phyloP scores from a whole-genome alignment of 2,329 filamentous ascomycete species.

The Aquanectria penicillioides region DNA sequence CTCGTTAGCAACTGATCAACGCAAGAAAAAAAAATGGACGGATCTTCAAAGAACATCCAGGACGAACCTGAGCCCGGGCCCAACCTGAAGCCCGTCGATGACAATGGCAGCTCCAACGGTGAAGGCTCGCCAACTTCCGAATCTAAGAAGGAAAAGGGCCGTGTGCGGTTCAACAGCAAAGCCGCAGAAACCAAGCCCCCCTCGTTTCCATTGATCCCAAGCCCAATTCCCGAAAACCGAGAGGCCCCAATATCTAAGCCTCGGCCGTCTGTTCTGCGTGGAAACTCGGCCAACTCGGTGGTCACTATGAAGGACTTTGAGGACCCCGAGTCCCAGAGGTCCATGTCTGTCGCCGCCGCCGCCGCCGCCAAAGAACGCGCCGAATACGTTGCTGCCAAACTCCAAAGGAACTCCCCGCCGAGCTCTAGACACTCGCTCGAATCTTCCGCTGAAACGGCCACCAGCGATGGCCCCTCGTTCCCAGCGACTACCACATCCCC shows the following conservation, averaged over 20 bases:
- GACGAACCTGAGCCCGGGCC: constrained; percentile 37
- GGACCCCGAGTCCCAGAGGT: constrained; percentile 39
- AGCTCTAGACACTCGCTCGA: constrained; percentile 50
- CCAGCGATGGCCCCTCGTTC: constrained; percentile 40
- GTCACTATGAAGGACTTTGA: constrained; percentile 39
- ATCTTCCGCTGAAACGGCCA: constrained; percentile 46
- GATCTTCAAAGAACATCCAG: constrained; percentile 24
- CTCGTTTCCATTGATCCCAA: constrained; percentile 23
- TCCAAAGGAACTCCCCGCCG: constrained; percentile 49
- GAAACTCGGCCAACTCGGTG: constrained; percentile 52
- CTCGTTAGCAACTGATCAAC: constrained; percentile 28
- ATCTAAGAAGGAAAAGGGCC: constrained; percentile 55
- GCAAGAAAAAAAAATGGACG: too few species aligned
- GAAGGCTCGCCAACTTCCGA: constrained; percentile 29
- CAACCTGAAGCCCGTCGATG: constrained; percentile 2
- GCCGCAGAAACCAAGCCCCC: constrained; percentile 46
- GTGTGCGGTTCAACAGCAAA: constrained; percentile 60
- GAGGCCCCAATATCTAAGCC: constrained; percentile 39
- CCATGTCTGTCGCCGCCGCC: constrained; percentile 45
- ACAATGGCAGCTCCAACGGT: not conserved
- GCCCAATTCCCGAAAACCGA: constrained; percentile 28
- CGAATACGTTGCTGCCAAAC: constrained; percentile 52
- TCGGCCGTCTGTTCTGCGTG: constrained; percentile 55
- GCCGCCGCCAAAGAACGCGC: constrained; percentile 52
- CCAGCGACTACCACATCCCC: constrained; percentile 42